phyloP scores from a whole-genome alignment of 192 early-diverging fungal genomes.

The Blastocladiella britannica region DNA sequence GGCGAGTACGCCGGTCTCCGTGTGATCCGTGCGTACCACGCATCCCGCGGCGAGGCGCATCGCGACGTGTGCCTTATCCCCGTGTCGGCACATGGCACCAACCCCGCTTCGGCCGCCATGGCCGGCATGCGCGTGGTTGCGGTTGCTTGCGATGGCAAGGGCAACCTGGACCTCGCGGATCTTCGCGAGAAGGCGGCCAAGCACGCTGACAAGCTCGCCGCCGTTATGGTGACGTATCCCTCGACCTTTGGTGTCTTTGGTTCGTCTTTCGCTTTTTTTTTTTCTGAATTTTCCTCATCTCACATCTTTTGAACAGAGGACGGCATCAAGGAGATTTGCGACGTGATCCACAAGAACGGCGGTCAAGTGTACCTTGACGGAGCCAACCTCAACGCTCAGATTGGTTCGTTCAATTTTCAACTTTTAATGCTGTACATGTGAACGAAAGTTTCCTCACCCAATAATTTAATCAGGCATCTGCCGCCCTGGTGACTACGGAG shows the following conservation, averaged over 20 bases:
- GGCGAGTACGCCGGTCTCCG: conserved; percentile 97
- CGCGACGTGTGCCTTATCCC: conserved; percentile 93
- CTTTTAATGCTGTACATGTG: conserved; percentile 8
- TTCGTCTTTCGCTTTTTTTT: no score
- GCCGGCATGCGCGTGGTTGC: conserved; percentile 82
- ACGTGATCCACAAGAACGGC: conserved; percentile 79
- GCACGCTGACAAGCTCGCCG: conserved; percentile 69
- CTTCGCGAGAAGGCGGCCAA: conserved; percentile 70
- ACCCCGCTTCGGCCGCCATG: conserved; percentile 97
- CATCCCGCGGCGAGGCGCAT: conserved; percentile 53
- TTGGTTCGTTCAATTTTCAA: no score
- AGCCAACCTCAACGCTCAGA: conserved; percentile 76
- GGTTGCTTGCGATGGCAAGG: conserved; percentile 76
- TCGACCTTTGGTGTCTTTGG: conserved; percentile 98
- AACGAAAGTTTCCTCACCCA: conserved; percentile 36
- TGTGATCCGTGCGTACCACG: conserved; percentile 80
- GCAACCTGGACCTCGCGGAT: conserved; percentile 81
- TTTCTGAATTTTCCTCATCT: no score
- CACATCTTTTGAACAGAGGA: no score
- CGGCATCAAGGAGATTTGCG: conserved; percentile 61
- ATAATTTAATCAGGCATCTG: conserved; percentile 41
- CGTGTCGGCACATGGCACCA: conserved; percentile 97
- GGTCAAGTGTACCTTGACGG: conserved; percentile 99
- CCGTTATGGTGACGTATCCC: conserved; percentile 98
- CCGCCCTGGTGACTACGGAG: conserved; percentile 82